Percentiles rank a stretch among this genome's conserved stretches.
Conservation (phyloP, 768 basidiomycete species). For the Hypholoma fasciculare region DNA sequence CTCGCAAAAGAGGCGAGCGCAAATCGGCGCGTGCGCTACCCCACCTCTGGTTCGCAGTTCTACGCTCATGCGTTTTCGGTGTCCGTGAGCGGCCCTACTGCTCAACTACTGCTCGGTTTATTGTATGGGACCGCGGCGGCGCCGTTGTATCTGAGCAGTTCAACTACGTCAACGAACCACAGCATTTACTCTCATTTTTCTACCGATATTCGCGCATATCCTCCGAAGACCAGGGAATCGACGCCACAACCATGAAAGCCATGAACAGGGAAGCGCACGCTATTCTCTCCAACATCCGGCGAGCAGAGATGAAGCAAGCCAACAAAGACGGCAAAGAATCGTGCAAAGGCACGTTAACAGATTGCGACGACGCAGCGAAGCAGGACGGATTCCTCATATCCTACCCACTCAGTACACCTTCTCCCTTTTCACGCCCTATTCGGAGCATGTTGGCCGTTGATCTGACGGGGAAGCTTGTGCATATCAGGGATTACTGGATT, state of each 20-base stretch:
- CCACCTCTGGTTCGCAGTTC: too few species aligned
- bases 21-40: too few species aligned
- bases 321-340: too few species aligned
- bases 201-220: constrained; percentile 19
- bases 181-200: constrained; percentile 23
- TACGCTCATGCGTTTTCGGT: too few species aligned
- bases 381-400: constrained; percentile 5
- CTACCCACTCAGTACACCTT: constrained; percentile 4
- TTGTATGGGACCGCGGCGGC: constrained; percentile 36
- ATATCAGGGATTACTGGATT: constrained; percentile 29
- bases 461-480: constrained; percentile 15
- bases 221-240: constrained; percentile 18
- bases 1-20: too few species aligned
- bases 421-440: constrained; percentile 22
- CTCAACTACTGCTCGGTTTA: constrained; percentile 25
- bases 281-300: background rate
- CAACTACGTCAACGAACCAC: constrained; percentile 16
- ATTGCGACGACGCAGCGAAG: too few species aligned
- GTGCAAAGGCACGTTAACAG: too few species aligned
- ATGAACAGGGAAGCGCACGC: background rate
- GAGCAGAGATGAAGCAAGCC: too few species aligned
- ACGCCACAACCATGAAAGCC: constrained; percentile 8
- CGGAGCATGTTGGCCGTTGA: constrained; percentile 19
- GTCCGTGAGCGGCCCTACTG: background rate
- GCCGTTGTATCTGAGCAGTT: constrained; percentile 24